A percentile compares a stretch with the other conserved stretches of the same genome.
Conservation (phyloP, 225 moss, liverwort and hornwort species). For the Ulota crispa region DNA sequence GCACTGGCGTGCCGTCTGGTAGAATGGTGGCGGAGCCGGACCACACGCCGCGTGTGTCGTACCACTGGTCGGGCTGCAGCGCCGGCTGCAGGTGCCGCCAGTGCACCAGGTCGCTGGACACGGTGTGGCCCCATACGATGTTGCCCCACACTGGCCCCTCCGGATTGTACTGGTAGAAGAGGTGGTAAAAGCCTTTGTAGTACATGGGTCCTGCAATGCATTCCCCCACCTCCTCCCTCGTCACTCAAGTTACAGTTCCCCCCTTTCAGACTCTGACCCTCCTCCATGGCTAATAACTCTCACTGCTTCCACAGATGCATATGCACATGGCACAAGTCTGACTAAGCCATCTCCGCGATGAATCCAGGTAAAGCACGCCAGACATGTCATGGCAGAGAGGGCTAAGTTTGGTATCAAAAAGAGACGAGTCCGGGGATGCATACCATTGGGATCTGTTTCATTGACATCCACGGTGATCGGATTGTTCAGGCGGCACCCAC, state of each 20-base stretch:
- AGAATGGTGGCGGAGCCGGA: conserved; percentile 76
- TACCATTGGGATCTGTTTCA: conserved; percentile 47
- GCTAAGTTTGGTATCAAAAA: background rate
- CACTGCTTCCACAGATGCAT: too few relatives aligned
- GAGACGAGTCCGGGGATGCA: conserved; percentile 6
- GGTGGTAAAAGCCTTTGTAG: conserved; percentile 82
- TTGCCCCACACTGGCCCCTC: conserved; percentile 69
- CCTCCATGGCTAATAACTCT: background rate
- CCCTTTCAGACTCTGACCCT: background rate
- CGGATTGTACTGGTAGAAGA: conserved; percentile 97
- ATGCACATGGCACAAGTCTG: too few relatives aligned
- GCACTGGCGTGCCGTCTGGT: conserved; percentile 62
- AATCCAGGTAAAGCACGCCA: background rate
- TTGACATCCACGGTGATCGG: conserved; percentile 8
- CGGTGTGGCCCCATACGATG: conserved; percentile 85
- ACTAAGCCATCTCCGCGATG: background rate
- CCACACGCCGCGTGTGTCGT: conserved; percentile 77
- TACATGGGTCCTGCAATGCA: conserved; percentile 74
- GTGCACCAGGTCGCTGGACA: conserved; percentile 77
- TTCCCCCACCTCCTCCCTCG: background rate
- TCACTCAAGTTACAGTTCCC: background rate
- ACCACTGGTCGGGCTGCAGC: conserved; percentile 51
- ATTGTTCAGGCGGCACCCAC: conserved; percentile 16
- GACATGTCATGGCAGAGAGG: background rate
- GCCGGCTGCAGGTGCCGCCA: conserved; percentile 67